Percentiles rank a stretch among this genome's conserved stretches.
Conservation (phyloP, 1,139 yeast genomes). For the Sugiyamaella castrensis region DNA sequence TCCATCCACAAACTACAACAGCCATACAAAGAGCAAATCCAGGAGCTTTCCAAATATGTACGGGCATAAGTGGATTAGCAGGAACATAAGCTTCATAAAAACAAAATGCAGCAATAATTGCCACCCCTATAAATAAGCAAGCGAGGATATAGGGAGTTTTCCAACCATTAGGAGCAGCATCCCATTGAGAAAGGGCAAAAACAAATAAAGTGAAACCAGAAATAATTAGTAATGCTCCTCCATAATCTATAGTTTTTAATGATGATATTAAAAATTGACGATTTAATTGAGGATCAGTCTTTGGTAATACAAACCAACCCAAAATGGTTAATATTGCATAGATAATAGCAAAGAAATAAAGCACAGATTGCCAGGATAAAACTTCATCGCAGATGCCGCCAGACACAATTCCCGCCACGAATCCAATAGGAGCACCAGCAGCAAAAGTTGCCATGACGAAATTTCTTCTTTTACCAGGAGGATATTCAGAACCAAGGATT, state of each 20-base stretch:
- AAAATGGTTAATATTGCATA: constrained; percentile 33
- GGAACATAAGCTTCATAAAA: constrained; percentile 43
- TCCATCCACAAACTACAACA: constrained; percentile 40
- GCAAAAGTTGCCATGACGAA: constrained; percentile 44
- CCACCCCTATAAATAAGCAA: constrained; percentile 41
- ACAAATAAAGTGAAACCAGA: constrained; percentile 42
- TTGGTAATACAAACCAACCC: constrained; percentile 37
- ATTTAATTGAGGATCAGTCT: constrained; percentile 7
- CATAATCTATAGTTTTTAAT: constrained; percentile 37
- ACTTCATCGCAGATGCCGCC: constrained; percentile 44
- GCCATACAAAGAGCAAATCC: constrained; percentile 42
- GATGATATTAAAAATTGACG: constrained; percentile 6
- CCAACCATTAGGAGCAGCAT: constrained; percentile 44
- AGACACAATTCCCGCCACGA: constrained; percentile 40
- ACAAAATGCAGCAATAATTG: constrained; percentile 37
- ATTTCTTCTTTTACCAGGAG: constrained; percentile 41
- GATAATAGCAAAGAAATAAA: constrained; percentile 42
- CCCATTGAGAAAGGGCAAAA: constrained; percentile 45
- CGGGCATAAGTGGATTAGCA: constrained; percentile 46
- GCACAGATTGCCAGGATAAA: constrained; percentile 43
- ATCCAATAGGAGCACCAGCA: constrained; percentile 49
- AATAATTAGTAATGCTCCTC: constrained; percentile 42
- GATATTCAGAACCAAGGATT: constrained; percentile 42
- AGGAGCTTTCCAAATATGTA: constrained; percentile 40
- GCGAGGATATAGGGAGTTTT: constrained; percentile 46